Evolutionary conservation across 805 yeast species (phyloP).

Genomic region (Wickerhamiella occidentalis): DNA sequence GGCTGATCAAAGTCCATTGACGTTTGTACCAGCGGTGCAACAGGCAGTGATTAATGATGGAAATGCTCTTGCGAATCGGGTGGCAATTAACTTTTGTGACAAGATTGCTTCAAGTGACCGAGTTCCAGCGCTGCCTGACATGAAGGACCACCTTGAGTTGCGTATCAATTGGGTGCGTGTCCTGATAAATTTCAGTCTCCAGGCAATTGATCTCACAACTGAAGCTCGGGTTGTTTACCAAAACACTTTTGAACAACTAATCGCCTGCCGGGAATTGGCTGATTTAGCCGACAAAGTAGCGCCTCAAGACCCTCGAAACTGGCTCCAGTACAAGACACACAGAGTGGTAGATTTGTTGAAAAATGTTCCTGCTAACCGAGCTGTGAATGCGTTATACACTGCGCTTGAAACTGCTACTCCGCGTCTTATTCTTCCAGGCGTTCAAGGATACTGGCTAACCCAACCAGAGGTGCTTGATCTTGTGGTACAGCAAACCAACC

Average conservation of each 20-base stretch:
- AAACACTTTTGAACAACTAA: constrained; percentile 4
- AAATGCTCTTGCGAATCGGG: background rate
- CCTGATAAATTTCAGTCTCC: background rate
- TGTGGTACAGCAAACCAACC: background rate
- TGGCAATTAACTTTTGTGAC: background rate
- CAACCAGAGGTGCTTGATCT: background rate
- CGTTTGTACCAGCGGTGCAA: background rate
- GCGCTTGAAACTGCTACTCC: background rate
- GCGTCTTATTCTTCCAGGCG: background rate
- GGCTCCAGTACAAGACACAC: constrained; percentile 3
- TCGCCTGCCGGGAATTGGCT: background rate
- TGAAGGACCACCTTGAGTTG: background rate
- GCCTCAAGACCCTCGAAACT: background rate
- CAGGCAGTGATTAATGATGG: background rate
- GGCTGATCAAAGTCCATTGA: constrained; percentile 1
- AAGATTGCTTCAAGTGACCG: background rate
- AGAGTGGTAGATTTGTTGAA: background rate
- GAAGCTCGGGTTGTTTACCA: background rate
- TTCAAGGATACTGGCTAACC: constrained; percentile 6
- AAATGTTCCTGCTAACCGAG: background rate
- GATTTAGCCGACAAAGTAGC: background rate
- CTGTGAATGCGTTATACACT: background rate
- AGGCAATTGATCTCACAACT: background rate
- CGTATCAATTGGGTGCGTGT: background rate
- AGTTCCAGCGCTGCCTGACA: constrained; percentile 1